phyloP scores from a whole-genome alignment of 768 basidiomycete species.

The Trametes meyenii region DNA sequence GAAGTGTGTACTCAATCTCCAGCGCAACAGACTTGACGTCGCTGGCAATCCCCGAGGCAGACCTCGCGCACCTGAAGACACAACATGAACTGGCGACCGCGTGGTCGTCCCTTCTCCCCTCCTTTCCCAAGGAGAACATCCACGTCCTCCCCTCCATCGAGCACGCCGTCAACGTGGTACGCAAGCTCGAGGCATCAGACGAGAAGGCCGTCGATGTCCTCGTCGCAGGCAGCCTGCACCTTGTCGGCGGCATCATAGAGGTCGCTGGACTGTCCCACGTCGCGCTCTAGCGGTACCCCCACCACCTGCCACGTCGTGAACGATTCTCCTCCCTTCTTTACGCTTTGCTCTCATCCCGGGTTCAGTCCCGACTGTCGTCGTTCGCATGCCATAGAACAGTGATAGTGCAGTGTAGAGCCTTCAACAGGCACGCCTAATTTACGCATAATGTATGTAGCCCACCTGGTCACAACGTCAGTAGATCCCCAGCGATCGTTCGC shows the following conservation, averaged over 20 bases:
- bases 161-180: slow-evolving; percentile 76
- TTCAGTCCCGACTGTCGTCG: neutral
- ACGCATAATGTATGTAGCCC: slow-evolving; percentile 19
- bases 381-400: slow-evolving; percentile 1
- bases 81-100: slow-evolving; percentile 77
- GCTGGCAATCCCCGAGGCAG: slow-evolving; percentile 60
- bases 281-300: slow-evolving; percentile 48
- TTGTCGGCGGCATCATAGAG: slow-evolving; percentile 93
- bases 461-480: neutral
- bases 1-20: slow-evolving; percentile 17
- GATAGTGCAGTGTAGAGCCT: slow-evolving; percentile 31
- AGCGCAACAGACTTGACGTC: slow-evolving; percentile 72
- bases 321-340: neutral
- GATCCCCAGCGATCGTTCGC: neutral
- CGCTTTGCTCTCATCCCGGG: neutral
- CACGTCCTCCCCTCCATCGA: slow-evolving; percentile 88
- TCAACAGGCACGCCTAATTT: slow-evolving; percentile 38
- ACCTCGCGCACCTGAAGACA: slow-evolving; percentile 65
- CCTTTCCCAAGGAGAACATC: slow-evolving; percentile 61
- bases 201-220: slow-evolving; percentile 58
- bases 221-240: slow-evolving; percentile 89
- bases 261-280: slow-evolving; percentile 79
- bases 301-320: neutral
- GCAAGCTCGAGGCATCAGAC: slow-evolving; percentile 38
- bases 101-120: slow-evolving; percentile 67